Evolutionary conservation across 768 basidiomycete genomes (phyloP), one percentile per base, ranked within the genome.

Genomic region (Terana coerulea): DNA sequence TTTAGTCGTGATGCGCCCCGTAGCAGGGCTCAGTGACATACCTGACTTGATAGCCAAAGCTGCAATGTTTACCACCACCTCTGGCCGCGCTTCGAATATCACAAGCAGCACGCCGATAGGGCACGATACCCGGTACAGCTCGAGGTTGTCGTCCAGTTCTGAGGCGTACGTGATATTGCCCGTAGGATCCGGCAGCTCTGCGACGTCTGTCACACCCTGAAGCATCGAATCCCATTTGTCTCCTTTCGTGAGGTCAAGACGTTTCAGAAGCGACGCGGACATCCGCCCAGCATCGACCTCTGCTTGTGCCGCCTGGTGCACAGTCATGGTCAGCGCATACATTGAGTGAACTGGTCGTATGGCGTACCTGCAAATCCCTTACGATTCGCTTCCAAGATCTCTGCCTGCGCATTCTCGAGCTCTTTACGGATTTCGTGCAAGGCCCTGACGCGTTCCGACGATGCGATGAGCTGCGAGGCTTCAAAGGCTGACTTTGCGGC

Each of bases 11-110:
- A 35, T 35, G n/a, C 17, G n/a, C 33, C 33, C 10, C 10, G n/a
- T 10, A 10, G 33, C 11, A n/a, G n/a, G 33, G 12, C 10, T n/a
- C n/a, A n/a, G n/a, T 26, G 17, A 62, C 81, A 52, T 54, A 91
- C 95, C 95, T 26, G 94, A 97, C 68, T 98, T 99, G 64, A 99
- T 90, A 1, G 97, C 95, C 62, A 98, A 73, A 0, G 94, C 81
- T 5, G 97, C 91, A 56, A 99, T 98, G 66, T 98, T 98, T 34
- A 98, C 90, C 22, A 98, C 92, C 11, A 99, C 95, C 66, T 99
- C 97, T 1, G 97, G 97, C 25, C 95, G 79, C 3, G 95, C 90
- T 68, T 98, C 97, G 60, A 99, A 99, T 54, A 99, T 95, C 55
- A 98, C 91, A 45, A 99, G 77, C 11, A 99, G 74, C 1, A 97